A percentile compares a stretch with the other conserved stretches of the same genome.
Evolutionary conservation across 495 filamentous ascomycete genomes (phyloP).

Genomic region (Haplographium delicatum): DNA sequence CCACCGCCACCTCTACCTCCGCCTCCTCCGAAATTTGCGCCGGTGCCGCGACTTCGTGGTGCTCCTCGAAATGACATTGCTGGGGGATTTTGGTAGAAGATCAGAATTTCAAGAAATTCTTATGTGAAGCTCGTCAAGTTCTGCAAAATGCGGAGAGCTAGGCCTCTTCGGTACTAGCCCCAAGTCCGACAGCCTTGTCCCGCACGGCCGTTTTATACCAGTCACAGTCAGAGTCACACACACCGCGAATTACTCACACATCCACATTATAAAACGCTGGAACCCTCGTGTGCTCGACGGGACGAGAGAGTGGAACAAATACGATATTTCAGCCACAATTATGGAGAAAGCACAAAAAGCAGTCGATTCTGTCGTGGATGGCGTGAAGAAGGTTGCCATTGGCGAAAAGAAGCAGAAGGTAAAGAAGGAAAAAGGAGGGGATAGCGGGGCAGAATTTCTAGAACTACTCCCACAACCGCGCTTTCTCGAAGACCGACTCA

Average conservation of each 20-base stretch:
- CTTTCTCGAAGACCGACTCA: slow-evolving; percentile 78
- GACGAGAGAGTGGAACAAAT: slow-evolving; percentile 4
- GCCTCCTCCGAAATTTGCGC: slow-evolving; percentile 36
- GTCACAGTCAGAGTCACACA: not conserved
- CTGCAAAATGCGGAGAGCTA: slow-evolving; percentile 6
- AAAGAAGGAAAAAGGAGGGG: slow-evolving; percentile 45
- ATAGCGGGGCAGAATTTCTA: slow-evolving; percentile 34
- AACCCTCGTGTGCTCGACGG: not conserved
- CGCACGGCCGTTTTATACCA: too few relatives aligned
- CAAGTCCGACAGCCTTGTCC: too few relatives aligned
- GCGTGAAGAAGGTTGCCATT: slow-evolving; percentile 44
- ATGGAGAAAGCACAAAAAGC: slow-evolving; percentile 28
- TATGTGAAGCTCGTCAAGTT: slow-evolving; percentile 8
- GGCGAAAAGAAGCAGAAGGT: slow-evolving; percentile 37
- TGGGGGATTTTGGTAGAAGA: not conserved
- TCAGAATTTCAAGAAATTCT: slow-evolving; percentile 3
- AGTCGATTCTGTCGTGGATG: slow-evolving; percentile 34
- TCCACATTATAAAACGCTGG: not conserved
- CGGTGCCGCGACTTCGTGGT: slow-evolving; percentile 27
- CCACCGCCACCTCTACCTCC: slow-evolving; percentile 44
- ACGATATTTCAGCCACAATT: not conserved
- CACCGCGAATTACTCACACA: slow-evolving; percentile 1
- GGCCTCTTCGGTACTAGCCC: not conserved
- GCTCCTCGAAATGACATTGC: slow-evolving; percentile 28
- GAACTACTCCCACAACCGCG: slow-evolving; percentile 64